phyloP scores from a whole-genome alignment of 495 filamentous ascomycete genomes.

The Neurospora intermedia region DNA sequence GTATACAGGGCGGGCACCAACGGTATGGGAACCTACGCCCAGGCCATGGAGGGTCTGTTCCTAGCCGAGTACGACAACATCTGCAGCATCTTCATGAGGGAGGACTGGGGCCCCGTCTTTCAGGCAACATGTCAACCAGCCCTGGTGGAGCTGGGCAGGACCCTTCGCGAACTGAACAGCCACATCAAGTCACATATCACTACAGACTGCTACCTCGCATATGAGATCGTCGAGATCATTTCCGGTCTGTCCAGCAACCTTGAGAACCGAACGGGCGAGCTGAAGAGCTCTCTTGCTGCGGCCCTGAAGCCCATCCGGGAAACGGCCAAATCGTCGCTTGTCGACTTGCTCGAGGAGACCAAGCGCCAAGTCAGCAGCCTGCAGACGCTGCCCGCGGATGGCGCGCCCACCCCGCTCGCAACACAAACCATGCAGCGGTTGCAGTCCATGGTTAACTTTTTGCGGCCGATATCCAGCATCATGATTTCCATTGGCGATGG shows the following conservation, averaged over 20 bases:
- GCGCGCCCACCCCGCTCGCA: constrained; percentile 64
- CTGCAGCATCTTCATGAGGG: constrained; percentile 67
- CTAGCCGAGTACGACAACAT: constrained; percentile 82
- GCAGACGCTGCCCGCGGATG: constrained; percentile 65
- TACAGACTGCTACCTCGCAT: constrained; percentile 93
- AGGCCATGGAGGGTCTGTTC: constrained; percentile 77
- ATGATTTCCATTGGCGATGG: constrained; percentile 87
- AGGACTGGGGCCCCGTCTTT: constrained; percentile 70
- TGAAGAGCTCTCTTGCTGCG: constrained; percentile 72
- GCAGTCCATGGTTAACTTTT: constrained; percentile 76
- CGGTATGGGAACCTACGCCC: constrained; percentile 82
- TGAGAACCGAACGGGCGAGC: constrained; percentile 71
- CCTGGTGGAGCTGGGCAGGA: constrained; percentile 72
- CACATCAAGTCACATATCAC: constrained; percentile 78
- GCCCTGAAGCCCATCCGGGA: constrained; percentile 82
- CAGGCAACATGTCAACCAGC: constrained; percentile 65
- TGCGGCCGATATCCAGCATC: constrained; percentile 77
- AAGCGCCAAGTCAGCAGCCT: constrained; percentile 53
- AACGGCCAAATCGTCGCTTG: constrained; percentile 78
- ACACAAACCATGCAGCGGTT: constrained; percentile 80
- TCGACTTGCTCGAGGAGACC: constrained; percentile 78
- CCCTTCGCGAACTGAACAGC: constrained; percentile 76
- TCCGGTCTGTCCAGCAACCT: constrained; percentile 68
- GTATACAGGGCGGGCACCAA: constrained; percentile 87
- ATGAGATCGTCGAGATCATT: constrained; percentile 91